Evolutionary conservation across 139 green algal genomes (phyloP).

Genomic region (Chlamydomonas sphaeroides): DNA sequence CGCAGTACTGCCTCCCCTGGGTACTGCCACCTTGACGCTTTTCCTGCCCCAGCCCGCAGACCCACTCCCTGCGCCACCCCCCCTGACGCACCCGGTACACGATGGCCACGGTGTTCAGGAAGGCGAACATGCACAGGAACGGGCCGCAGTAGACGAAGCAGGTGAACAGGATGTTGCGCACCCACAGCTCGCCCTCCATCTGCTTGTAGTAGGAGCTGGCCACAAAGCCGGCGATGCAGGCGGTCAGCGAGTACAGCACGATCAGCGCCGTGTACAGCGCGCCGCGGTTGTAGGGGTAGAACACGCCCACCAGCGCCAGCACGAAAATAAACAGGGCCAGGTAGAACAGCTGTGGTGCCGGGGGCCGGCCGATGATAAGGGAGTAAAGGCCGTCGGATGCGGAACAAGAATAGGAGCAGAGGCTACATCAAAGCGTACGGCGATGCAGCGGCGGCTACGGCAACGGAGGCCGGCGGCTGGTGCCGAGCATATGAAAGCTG

Average conservation of each 20-base stretch:
- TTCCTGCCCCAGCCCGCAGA: too few species aligned
- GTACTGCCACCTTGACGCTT: too few species aligned
- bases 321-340: slow-evolving; percentile 74
- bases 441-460: too few species aligned
- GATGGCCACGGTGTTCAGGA: slow-evolving; percentile 89
- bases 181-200: slow-evolving; percentile 87
- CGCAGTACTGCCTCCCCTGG: too few species aligned
- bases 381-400: too few species aligned
- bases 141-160: slow-evolving; percentile 84
- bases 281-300: slow-evolving; percentile 95
- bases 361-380: too few species aligned
- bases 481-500: too few species aligned
- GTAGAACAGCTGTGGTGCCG: slow-evolving; percentile 58
- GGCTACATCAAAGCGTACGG: too few species aligned
- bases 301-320: slow-evolving; percentile 85
- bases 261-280: slow-evolving; percentile 87
- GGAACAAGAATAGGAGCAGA: too few species aligned
- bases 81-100: slow-evolving; percentile 48
- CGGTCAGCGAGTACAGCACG: slow-evolving; percentile 91
- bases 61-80: too few species aligned
- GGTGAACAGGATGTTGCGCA: slow-evolving; percentile 85
- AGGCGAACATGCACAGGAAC: slow-evolving; percentile 80
- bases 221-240: slow-evolving; percentile 87
- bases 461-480: too few species aligned
- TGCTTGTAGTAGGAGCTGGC: slow-evolving; percentile 86